Conservation (phyloP, 176 grass and related monocot genomes). For the Zoysia pacifica region DNA sequence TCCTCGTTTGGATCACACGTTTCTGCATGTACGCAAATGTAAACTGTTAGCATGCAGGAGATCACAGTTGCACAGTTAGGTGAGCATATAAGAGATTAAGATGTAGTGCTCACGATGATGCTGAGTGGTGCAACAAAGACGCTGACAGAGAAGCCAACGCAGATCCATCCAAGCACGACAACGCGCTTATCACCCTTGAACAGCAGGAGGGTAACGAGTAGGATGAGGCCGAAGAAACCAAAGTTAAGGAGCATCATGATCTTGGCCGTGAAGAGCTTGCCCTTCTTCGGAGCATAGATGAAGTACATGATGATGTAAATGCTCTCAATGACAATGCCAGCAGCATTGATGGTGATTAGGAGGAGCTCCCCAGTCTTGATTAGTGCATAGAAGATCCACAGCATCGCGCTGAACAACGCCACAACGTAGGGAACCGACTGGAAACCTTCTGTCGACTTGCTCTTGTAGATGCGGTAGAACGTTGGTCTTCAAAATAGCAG, state of each 20-base stretch:
- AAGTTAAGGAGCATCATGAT: constrained; percentile 64
- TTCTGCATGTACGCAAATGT: constrained; percentile 33
- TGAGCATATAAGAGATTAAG: too few species aligned
- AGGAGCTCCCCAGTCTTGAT: constrained; percentile 58
- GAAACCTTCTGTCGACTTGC: constrained; percentile 70
- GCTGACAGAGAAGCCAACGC: constrained; percentile 64
- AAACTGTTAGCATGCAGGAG: not conserved
- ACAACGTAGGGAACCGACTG: constrained; percentile 80
- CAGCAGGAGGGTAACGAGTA: constrained; percentile 52
- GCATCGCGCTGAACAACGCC: constrained; percentile 68
- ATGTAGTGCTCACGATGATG: constrained; percentile 63
- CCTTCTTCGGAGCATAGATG: constrained; percentile 55
- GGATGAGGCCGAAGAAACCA: constrained; percentile 56
- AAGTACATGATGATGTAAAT: constrained; percentile 71
- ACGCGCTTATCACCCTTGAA: constrained; percentile 37
- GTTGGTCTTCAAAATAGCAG: constrained; percentile 47
- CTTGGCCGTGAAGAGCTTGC: constrained; percentile 61
- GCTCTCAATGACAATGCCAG: constrained; percentile 69
- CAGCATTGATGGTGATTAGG: constrained; percentile 83
- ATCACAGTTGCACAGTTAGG: not conserved
- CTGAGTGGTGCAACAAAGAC: constrained; percentile 79
- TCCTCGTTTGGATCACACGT: constrained; percentile 67
- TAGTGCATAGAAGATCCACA: constrained; percentile 84
- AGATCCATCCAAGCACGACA: constrained; percentile 66
- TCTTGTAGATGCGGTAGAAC: constrained; percentile 69